A percentile compares a stretch with the other conserved stretches of the same genome.
Conservation (phyloP, 176 grass and related monocot genomes). For the Chloris gayana region DNA sequence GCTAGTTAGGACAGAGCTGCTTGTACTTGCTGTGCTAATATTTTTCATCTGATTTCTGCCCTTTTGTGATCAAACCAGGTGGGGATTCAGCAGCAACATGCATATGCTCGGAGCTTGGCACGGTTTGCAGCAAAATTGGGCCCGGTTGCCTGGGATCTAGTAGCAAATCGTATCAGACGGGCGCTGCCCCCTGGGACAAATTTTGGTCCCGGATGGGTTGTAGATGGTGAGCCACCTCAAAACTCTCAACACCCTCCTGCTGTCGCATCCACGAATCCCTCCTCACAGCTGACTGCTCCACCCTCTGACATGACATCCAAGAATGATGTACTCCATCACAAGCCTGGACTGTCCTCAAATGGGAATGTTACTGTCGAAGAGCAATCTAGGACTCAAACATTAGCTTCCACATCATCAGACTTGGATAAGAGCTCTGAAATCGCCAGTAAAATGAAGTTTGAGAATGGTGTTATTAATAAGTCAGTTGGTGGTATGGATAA, state of each 20-base stretch:
- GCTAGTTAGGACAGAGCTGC: not conserved
- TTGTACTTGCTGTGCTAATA: not conserved
- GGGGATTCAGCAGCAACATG: constrained; percentile 55
- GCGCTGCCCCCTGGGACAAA: constrained; percentile 59
- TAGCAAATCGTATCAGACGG: constrained; percentile 49
- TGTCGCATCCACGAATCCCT: not conserved
- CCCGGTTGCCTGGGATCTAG: constrained; percentile 64
- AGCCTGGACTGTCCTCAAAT: constrained; percentile 33
- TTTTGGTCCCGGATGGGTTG: constrained; percentile 73
- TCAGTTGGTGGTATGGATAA: constrained; percentile 32
- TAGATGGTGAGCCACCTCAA: constrained; percentile 61
- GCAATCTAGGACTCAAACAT: constrained; percentile 38
- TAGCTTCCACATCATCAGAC: constrained; percentile 37
- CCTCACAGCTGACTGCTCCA: constrained; percentile 38
- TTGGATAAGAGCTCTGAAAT: constrained; percentile 32
- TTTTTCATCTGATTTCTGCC: constrained; percentile 2
- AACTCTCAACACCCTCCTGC: constrained; percentile 35
- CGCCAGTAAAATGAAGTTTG: constrained; percentile 24
- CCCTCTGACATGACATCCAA: constrained; percentile 24
- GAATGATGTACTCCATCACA: constrained; percentile 18
- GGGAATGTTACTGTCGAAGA: constrained; percentile 30
- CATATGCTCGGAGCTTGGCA: constrained; percentile 69
- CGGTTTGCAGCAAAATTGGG: constrained; percentile 60
- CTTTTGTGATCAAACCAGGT: constrained; percentile 47
- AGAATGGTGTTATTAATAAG: constrained; percentile 40